Evolutionary conservation across 2,329 filamentous ascomycete genomes (phyloP), one percentile per base, ranked within the genome.

Genomic region (Dactylellina parvicollis): DNA sequence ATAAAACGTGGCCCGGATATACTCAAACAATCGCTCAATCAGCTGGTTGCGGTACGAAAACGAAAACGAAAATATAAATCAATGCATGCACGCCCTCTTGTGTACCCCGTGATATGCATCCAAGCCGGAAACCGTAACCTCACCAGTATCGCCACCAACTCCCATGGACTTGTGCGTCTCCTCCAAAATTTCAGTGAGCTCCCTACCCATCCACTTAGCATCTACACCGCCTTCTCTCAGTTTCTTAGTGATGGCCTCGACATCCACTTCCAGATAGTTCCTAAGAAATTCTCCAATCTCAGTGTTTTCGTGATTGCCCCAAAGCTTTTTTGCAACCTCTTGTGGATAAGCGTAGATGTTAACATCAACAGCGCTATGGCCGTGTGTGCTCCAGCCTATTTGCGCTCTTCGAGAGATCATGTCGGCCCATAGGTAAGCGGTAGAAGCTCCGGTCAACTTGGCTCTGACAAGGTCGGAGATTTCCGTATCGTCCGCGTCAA

Each of bases 251-350:
- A 98, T 87, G 30, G 84, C 84, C 0, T 91, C 86, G 1, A 96
- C 87, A 79, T 97, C 89, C 0, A 98, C 87, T 52, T 86, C 86
- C 0, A 99, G 85, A 78, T 95, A 99, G 7, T 88, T 83, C 5
- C 87, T 84, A 67, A 99, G 82, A 80, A 97, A 99, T 46, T 86
- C 83, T 32, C 95, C 95, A 0, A 99, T 86, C 24, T 98, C 92
- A 0, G 89, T 98, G 80, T 99, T 99, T 83, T 99, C 95, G 61
- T 96, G 89, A 80, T 98, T 98, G 5, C 94, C 94, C 2, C 87
- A 83, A 4, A 96, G 84, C 12, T 85, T 83, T 44, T 86, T 85
- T 0, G 89, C 86, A 28, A 83, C 82, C 36, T 86, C 84, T 0
- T 86, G 84, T 2, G 91, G 88, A 0, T 90, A 93, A 57, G 91